Conservation (phyloP, 2,329 filamentous ascomycete genomes). For the Pestalotiopsis sp. region DNA sequence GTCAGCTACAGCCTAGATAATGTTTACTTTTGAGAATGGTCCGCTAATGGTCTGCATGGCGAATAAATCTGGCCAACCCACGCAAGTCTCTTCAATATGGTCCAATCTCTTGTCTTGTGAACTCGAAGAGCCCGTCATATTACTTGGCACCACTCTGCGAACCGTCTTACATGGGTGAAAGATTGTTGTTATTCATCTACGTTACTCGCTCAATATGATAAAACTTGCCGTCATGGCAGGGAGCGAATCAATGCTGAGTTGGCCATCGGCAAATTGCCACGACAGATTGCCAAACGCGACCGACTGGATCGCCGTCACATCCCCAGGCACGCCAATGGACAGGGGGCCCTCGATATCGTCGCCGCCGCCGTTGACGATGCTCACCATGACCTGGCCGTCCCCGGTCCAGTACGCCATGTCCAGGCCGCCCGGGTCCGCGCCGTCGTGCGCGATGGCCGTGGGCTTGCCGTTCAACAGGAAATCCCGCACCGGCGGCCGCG, state of each 20-base stretch:
- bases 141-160: no score
- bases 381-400: constrained; percentile 34
- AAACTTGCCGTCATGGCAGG: constrained; percentile 37
- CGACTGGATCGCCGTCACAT: constrained; percentile 20
- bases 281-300: constrained; percentile 28
- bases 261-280: constrained; percentile 25
- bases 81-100: no score
- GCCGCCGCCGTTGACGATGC: constrained; percentile 38
- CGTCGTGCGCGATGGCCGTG: not conserved
- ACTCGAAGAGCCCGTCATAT: no score
- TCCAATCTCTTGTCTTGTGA: no score
- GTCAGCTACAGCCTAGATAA: not conserved
- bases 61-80: constrained; percentile 13
- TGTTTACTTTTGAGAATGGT: not conserved
- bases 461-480: constrained; percentile 40
- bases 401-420: constrained; percentile 41
- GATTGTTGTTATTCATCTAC: not conserved
- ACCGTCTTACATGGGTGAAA: no score
- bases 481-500: constrained; percentile 37
- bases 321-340: constrained; percentile 21
- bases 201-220: constrained; percentile 29
- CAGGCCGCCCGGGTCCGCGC: constrained; percentile 16
- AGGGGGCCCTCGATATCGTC: constrained; percentile 20
- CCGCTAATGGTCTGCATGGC: not conserved
- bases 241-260: constrained; percentile 28